Evolutionary conservation across 2,329 filamentous ascomycete genomes (phyloP).

Genomic region (Cryphonectria carpinicola): DNA sequence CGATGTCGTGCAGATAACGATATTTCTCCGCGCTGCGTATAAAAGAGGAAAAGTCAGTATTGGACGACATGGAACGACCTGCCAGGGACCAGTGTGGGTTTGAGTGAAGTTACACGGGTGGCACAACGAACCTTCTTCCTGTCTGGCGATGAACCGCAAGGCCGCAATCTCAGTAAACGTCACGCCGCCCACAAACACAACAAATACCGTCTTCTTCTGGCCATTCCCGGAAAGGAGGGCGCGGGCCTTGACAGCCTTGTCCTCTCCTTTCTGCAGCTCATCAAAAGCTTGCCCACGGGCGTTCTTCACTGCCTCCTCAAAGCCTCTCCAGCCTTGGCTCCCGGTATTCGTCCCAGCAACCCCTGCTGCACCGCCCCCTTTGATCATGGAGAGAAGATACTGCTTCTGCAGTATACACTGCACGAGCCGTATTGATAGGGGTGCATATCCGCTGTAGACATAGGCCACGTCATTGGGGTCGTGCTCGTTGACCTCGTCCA

Average conservation of each 20-base stretch:
- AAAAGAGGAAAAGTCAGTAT: conserved; percentile 18
- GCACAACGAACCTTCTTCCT: conserved; percentile 68
- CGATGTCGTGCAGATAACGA: conserved; percentile 91
- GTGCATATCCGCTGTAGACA: conserved; percentile 96
- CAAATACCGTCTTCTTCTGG: conserved; percentile 82
- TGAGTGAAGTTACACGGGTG: neutral
- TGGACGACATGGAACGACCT: neutral
- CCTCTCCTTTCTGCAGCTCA: conserved; percentile 87
- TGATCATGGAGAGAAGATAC: conserved; percentile 72
- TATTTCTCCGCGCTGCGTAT: conserved; percentile 68
- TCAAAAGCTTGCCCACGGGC: conserved; percentile 89
- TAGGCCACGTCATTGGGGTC: conserved; percentile 96
- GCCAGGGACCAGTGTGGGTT: neutral
- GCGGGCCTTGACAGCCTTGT: conserved; percentile 87
- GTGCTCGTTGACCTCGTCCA: conserved; percentile 95
- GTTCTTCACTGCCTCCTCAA: conserved; percentile 89
- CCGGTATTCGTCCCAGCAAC: conserved; percentile 57
- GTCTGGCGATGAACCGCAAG: conserved; percentile 82
- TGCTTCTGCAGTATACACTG: conserved; percentile 94
- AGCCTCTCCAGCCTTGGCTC: conserved; percentile 86
- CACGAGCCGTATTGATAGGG: conserved; percentile 85
- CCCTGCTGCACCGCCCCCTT: conserved; percentile 58
- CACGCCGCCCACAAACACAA: conserved; percentile 98
- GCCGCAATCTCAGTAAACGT: conserved; percentile 97
- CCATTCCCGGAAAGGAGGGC: conserved; percentile 77